Evolutionary conservation across 139 green algal species (phyloP), one percentile per base, ranked within the genome.

Genomic region (Axilococcus clingmanii): DNA sequence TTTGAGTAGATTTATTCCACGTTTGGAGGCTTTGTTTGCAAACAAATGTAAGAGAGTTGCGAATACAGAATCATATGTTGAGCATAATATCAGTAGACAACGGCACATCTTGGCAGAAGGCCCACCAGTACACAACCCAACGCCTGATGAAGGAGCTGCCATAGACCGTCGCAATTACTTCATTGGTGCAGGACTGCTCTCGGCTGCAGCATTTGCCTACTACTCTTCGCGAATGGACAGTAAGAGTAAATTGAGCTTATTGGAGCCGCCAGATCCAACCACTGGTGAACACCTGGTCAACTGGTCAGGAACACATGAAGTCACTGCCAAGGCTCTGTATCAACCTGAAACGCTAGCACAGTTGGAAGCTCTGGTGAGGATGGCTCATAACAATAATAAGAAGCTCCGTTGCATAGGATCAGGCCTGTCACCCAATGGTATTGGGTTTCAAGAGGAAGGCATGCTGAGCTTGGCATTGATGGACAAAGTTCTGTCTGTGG

Each of bases 261-360:
- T 49, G 9, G 23, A 22, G 48, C 3, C 12, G 11, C 0, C 22
- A 20, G 28, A 46, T 17, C 11, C 23, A 33, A 33, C 48, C 5
- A 46, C 19, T 22, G 20, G 46, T 6, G 41, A 72, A 25, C 50
- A 75, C 4, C 40, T 90, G n/a, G 59, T 78, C 28, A 98, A 98
- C 71, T 98, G 91, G 91, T 92, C 78, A 17, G 81, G 59, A 45
- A 98, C 91, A n/a, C 88, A 98, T 55, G 66, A 80, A 41, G 47
- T 36, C 23, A 15, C 48, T 19, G 60, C 55, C 36, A 24, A 27
- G 16, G 17, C 41, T 69, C 72, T 5, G 55, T 85, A 85, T 59
- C 70, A 88, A 48, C 86, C 91, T 3, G 86, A 96, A 61, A 87
- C 47, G 16, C 50, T 82, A 52, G 67, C 74, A 44, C 84, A 96